Evolutionary conservation across 148 eudicot genomes (phyloP), one percentile per base, ranked within the genome.

Genomic region (Simmondsia chinensis): DNA sequence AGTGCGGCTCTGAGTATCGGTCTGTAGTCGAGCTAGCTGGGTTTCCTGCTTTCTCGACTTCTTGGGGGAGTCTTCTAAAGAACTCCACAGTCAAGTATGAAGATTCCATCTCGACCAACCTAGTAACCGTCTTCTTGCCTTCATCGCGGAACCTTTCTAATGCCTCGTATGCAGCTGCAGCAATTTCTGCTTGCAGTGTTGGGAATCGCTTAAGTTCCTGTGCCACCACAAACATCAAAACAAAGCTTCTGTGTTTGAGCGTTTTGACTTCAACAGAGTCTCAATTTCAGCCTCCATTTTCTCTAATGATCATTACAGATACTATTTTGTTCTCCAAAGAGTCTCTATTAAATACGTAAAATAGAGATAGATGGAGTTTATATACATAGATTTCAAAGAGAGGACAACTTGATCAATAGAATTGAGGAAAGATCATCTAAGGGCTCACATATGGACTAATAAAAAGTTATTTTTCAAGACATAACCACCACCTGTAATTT

Each of bases 131-230:
- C 66, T 76, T 80, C 69, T 56, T 73, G 68, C 88, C 56, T 25
- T 74, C 88, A 13, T 73, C 88, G 6, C 88, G 83, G 45, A 73
- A 80, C 63, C 52, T 80, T 49, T 80, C 88, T 52, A 80, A 48
- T 8, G 88, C 66, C 38, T 69, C 68, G 53, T 58, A 48, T 15
- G 77, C 64, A 59, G 88, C 83, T 58, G 61, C 72, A 47, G 75
- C 73, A 52, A 76, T 61, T 48, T 69, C 75, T 52, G 65, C 39
- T 73, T 76, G 88, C 50, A 77, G 49, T 20, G 75, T 51, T 2
- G 88, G 88, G 61, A 80, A 80, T 41, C 88, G 80, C 75, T 53
- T 73, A 23, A 80, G 70, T 49, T 76, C 83, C 88, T 80, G 50
- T 50, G n/a, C 46, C 46, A 52, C 29, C 8, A 9, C 22, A 28